A percentile compares a stretch with the other conserved stretches of the same genome.
These are phyloP conservation scores for Bruguiera hainesii DNA, from an alignment of 441 rosid species.

Conservation along the genomic window DNA sequence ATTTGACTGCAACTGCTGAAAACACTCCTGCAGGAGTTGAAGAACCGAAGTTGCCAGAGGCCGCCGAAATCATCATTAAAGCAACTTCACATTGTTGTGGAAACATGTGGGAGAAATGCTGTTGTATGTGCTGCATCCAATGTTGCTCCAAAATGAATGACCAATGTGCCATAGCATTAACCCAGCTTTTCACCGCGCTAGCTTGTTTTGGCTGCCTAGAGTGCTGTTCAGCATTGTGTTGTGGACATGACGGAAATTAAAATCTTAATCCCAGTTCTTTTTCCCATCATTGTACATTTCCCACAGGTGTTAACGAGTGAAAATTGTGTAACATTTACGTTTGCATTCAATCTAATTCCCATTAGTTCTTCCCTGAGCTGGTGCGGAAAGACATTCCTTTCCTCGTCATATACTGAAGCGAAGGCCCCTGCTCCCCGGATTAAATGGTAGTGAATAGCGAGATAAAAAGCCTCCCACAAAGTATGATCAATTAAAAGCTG, in stretches of 20 bases:
- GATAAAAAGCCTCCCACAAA: no score
- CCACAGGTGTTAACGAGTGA: neutral
- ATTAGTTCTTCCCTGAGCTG: no score
- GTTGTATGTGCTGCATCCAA: slow-evolving; percentile 83
- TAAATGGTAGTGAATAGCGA: no score
- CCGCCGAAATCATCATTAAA: slow-evolving; percentile 61
- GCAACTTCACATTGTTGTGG: slow-evolving; percentile 85
- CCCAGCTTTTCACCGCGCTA: slow-evolving; percentile 64
- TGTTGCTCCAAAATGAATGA: slow-evolving; percentile 70
- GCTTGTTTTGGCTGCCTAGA: slow-evolving; percentile 85
- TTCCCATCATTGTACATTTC: neutral
- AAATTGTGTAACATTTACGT: neutral
- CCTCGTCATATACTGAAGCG: no score
- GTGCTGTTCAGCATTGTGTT: slow-evolving; percentile 72
- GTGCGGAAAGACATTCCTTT: no score
- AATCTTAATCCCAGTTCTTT: neutral
- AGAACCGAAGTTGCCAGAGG: slow-evolving; percentile 58
- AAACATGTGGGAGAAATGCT: slow-evolving; percentile 45
- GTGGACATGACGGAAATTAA: slow-evolving; percentile 45
- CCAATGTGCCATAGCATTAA: slow-evolving; percentile 49
- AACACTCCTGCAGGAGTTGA: slow-evolving; percentile 59
- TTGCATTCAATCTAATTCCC: neutral
- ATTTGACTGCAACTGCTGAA: slow-evolving; percentile 59
- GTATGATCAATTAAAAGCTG: no score
- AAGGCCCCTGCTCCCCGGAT: no score